These are phyloP conservation scores for Collybia mongolica DNA, from an alignment of 768 basidiomycete genomes.

Conservation along the genomic window DNA sequence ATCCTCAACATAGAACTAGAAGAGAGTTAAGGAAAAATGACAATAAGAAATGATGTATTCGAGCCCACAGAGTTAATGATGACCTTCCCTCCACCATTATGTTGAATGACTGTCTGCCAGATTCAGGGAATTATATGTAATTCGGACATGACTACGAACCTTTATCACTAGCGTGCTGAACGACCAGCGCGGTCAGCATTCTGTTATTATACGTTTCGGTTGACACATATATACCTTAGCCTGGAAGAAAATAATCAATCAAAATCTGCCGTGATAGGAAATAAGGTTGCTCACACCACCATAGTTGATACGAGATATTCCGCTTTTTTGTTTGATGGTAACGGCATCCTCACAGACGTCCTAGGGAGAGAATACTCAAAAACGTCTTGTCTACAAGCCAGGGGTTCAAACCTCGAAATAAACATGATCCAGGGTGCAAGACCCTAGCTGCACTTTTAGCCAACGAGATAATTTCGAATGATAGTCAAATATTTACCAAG, in stretches of 20 bases:
- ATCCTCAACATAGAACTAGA: conserved; percentile 37
- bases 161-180: conserved; percentile 31
- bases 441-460: conserved; percentile 3
- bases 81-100: conserved; percentile 35
- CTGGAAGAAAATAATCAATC: too few relatives aligned
- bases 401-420: conserved; percentile 13
- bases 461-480: neutral
- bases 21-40: neutral
- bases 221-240: too few relatives aligned
- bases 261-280: too few relatives aligned
- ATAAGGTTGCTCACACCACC: conserved; percentile 1
- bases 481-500: conserved; percentile 20
- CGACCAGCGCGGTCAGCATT: too few relatives aligned
- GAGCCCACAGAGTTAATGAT: conserved; percentile 34
- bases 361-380: neutral
- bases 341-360: conserved; percentile 24
- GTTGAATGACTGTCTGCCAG: conserved; percentile 25
- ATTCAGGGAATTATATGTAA: neutral
- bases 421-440: conserved; percentile 21
- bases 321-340: conserved; percentile 14
- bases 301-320: conserved; percentile 6
- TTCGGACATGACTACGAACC: conserved; percentile 6
- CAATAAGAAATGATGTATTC: neutral
- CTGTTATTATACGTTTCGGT: too few relatives aligned
- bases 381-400: neutral